Percentiles rank a stretch among this genome's conserved stretches.
These are phyloP conservation scores for Grigorovia transvaalensis DNA, from an alignment of 805 yeast species.

Conservation along the genomic window DNA sequence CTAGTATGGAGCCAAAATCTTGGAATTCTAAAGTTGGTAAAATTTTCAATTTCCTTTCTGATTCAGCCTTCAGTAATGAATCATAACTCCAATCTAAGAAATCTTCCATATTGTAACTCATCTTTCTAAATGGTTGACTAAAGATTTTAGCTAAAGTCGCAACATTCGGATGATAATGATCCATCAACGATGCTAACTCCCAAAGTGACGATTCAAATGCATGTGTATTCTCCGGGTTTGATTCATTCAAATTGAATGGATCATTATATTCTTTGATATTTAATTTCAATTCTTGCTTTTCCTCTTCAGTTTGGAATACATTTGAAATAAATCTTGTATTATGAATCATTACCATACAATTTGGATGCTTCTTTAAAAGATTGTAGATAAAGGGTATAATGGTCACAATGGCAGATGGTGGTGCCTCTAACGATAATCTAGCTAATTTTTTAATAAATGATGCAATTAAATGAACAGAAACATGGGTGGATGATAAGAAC, in stretches of 20 bases:
- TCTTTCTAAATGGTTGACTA: conserved; percentile 81
- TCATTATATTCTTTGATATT: conserved; percentile 36
- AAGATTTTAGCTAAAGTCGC: conserved; percentile 84
- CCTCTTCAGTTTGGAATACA: conserved; percentile 19
- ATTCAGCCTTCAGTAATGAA: conserved; percentile 53
- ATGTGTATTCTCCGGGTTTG: conserved; percentile 65
- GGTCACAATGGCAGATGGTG: conserved; percentile 82
- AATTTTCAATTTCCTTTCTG: conserved; percentile 51
- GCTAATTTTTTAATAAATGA: conserved; percentile 81
- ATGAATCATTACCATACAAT: conserved; percentile 85
- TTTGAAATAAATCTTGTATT: conserved; percentile 24
- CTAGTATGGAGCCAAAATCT: conserved; percentile 13
- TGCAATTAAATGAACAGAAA: conserved; percentile 74
- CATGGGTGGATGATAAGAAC: conserved; percentile 77
- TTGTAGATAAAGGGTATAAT: conserved; percentile 88
- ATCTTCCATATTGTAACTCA: conserved; percentile 83
- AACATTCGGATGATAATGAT: conserved; percentile 91
- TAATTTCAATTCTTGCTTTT: conserved; percentile 17
- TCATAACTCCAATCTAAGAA: conserved; percentile 85
- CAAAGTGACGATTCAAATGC: conserved; percentile 84
- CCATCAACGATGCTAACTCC: conserved; percentile 74
- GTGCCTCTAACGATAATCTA: conserved; percentile 60
- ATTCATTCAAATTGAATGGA: conserved; percentile 53
- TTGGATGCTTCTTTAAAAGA: conserved; percentile 80
- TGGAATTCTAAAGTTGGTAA: conserved; percentile 76